Conservation (phyloP, 257 asterid species). For the Jacaranda copaia region DNA sequence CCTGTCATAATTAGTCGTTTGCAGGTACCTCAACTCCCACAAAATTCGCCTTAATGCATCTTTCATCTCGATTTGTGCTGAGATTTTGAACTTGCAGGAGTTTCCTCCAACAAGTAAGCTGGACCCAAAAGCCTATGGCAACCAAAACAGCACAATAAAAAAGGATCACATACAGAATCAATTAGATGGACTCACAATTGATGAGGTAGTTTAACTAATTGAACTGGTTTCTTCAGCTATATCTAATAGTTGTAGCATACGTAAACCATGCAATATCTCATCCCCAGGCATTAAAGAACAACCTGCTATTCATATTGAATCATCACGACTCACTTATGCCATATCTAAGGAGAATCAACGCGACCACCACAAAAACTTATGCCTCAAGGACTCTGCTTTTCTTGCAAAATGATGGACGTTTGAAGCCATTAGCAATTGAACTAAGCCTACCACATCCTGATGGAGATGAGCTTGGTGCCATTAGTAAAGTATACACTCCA, state of each 20-base stretch:
- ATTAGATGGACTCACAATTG: conserved; percentile 53
- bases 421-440: conserved; percentile 62
- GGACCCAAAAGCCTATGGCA: conserved; percentile 52
- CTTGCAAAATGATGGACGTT: conserved; percentile 49
- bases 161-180: conserved; percentile 46
- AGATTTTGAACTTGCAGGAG: conserved; percentile 44
- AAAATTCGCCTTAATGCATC: neutral
- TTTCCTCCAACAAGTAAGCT: conserved; percentile 63
- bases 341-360: conserved; percentile 57
- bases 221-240: conserved; percentile 1
- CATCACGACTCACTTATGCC: conserved; percentile 71
- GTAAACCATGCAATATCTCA: neutral
- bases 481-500: conserved; percentile 59
- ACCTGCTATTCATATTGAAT: conserved; percentile 52
- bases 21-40: conserved; percentile 36
- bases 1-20: conserved; percentile 62
- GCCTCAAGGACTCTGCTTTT: conserved; percentile 65
- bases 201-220: conserved; percentile 42
- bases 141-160: conserved; percentile 52
- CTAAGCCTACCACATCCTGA: conserved; percentile 61
- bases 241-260: neutral
- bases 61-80: neutral
- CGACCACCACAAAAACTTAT: conserved; percentile 55
- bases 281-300: conserved; percentile 49
- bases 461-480: conserved; percentile 50